Conservation (phyloP, 257 asterid genomes). For the Nicotiana paniculata region DNA sequence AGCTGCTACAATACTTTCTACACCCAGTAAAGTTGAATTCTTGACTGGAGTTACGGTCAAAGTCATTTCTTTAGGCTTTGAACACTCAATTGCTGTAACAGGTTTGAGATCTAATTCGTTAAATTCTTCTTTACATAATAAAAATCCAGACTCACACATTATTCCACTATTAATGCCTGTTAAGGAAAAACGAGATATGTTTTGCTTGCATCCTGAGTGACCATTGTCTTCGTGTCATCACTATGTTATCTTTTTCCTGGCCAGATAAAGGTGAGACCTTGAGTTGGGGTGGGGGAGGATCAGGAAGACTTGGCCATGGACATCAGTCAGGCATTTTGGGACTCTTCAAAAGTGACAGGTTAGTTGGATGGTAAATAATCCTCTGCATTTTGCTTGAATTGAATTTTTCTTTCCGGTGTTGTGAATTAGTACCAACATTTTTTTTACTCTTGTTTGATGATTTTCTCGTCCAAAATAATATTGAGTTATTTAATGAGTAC, state of each 20-base stretch:
- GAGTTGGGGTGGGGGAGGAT: constrained; percentile 98
- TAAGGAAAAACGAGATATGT: not conserved
- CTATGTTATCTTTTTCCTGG: constrained; percentile 10
- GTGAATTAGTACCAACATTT: not conserved
- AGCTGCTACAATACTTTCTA: constrained; percentile 51
- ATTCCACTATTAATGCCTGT: not conserved
- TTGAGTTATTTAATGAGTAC: not conserved
- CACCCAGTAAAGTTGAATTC: constrained; percentile 68
- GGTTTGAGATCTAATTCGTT: constrained; percentile 36
- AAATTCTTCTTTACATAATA: constrained; percentile 11
- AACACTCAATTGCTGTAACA: constrained; percentile 94
- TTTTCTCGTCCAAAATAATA: not conserved
- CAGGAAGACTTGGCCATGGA: constrained; percentile 98
- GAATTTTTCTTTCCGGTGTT: not conserved
- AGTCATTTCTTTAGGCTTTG: constrained; percentile 66
- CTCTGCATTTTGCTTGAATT: not conserved
- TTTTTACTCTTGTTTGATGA: not conserved
- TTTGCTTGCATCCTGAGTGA: not conserved
- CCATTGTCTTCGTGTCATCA: constrained; percentile 1
- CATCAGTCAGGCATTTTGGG: constrained; percentile 70
- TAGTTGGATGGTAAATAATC: constrained; percentile 11
- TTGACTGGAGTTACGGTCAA: constrained; percentile 59
- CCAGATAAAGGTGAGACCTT: constrained; percentile 84
- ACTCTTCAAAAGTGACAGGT: constrained; percentile 74
- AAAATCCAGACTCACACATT: not conserved